Percentiles rank a stretch among this genome's conserved stretches.
These are phyloP conservation scores for Colletotrichum karsti DNA, from an alignment of 2,329 filamentous ascomycete genomes.

Conservation along the genomic window DNA sequence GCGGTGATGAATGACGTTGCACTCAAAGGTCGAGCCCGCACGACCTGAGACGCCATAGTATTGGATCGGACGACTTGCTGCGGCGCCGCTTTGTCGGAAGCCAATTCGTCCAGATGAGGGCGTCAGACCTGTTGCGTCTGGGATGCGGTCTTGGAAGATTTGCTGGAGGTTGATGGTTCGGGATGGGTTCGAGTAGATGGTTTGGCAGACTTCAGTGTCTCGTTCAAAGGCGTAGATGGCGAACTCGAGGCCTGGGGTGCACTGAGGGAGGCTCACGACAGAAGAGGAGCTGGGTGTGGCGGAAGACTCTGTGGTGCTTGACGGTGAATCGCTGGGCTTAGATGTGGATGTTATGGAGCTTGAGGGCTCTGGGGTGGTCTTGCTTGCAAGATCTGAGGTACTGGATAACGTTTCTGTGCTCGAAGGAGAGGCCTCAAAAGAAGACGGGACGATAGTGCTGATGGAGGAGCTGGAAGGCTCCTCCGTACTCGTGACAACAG, in stretches of 20 bases:
- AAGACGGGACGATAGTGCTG: neutral
- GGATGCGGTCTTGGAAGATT: neutral
- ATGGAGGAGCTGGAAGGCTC: neutral
- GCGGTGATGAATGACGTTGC: neutral
- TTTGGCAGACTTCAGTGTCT: neutral
- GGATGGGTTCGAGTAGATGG: neutral
- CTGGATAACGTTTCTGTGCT: neutral
- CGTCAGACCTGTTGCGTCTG: neutral
- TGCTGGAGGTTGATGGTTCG: neutral
- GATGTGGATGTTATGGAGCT: neutral
- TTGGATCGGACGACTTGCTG: neutral
- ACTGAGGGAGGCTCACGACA: neutral
- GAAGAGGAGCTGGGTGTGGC: neutral
- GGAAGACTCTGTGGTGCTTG: neutral
- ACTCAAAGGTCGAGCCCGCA: neutral
- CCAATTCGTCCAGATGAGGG: neutral
- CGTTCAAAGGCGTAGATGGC: neutral
- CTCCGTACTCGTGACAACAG: neutral
- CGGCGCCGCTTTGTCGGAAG: neutral
- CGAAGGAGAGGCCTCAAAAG: neutral
- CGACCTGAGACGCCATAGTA: neutral
- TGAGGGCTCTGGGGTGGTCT: neutral
- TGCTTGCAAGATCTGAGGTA: neutral
- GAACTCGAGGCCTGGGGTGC: neutral
- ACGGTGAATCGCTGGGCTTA: neutral